Base-by-base conservation (phyloP, 129 eudicot species). In the Artemisia annua region DNA sequence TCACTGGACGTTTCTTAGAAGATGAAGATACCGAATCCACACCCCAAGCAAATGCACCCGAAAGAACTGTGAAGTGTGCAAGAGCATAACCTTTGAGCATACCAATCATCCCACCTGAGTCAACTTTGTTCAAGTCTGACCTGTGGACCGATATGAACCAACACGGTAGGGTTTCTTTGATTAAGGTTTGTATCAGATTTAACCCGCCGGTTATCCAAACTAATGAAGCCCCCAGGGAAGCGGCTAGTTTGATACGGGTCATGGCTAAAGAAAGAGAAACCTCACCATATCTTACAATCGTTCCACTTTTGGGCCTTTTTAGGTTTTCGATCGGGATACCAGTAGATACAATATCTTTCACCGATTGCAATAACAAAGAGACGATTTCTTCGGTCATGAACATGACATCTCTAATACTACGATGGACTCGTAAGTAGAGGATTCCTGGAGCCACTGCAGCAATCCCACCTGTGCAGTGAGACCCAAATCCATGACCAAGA, bases 361-460 rank as follows among this genome's bases (percentile, higher is more conserved):
- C 99, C 3, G 99, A 76, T 18, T 71, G 85, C 96, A 88, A 80
- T n/a, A 95, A 66, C 20, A 90, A 66, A 35, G 91, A 79, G 17
- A 90, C 87, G 8, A 90, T 85, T 77, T 88, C 94, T 70, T 95
- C 97, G 0, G 96, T 81, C 88, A 88, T 87, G 52, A 88, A 84
- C 77, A 83, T 73, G 68, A 88, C 82, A 59, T 91, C 84, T 67
- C 88, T 75, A n/a, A 88, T 83, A 30, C 90, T 85, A 50, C 96
- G 91, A 35, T 90, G 97, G n/a, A 95, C 92, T 50, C 97, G 87
- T 10, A 90, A 66, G 73, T 86, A 90, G 75, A 95, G 97, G 20
- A 91, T 84, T 5, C 99, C 99, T n/a, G 99, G 99, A 72, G 99
- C 99, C 18, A 86, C 99, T 1, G 99, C 85, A 48, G 96, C 79